Evolutionary conservation across 495 filamentous ascomycete species (phyloP).

Genomic region (Astrothelium macrocarpum): DNA sequence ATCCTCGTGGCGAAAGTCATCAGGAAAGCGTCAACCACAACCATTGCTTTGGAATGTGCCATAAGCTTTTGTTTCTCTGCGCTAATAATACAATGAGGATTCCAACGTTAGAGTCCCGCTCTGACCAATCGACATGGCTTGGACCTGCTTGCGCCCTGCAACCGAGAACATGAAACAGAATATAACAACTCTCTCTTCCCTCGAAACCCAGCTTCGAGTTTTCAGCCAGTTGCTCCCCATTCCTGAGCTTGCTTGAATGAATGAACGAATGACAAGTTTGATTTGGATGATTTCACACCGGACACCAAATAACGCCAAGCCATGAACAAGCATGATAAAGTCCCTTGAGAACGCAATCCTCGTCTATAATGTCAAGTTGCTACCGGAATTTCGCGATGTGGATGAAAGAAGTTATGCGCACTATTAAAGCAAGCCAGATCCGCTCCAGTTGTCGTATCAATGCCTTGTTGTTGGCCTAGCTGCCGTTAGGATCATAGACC

Average conservation of each 20-base stretch:
- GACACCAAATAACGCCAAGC: not conserved
- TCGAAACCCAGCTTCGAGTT: not conserved
- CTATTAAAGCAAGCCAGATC: not conserved
- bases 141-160: not conserved
- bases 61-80: not conserved
- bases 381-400: not conserved
- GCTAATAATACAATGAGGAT: not conserved
- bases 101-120: not conserved
- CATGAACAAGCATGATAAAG: not conserved
- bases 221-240: not conserved
- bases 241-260: not conserved
- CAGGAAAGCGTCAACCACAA: not conserved
- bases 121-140: slow-evolving; percentile 1
- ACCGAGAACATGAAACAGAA: not conserved
- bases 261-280: not conserved
- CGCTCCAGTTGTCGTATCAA: not conserved
- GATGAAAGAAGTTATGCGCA: not conserved
- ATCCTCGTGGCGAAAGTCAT: not conserved
- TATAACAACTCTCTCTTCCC: not conserved
- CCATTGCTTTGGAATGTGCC: not conserved
- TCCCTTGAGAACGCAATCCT: not conserved
- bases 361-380: not conserved
- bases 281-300: too few species aligned
- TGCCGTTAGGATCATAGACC: not conserved
- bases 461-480: not conserved